Evolutionary conservation across 2,329 filamentous ascomycete genomes (phyloP).

Genomic region (Aspergillus ochraceus): DNA sequence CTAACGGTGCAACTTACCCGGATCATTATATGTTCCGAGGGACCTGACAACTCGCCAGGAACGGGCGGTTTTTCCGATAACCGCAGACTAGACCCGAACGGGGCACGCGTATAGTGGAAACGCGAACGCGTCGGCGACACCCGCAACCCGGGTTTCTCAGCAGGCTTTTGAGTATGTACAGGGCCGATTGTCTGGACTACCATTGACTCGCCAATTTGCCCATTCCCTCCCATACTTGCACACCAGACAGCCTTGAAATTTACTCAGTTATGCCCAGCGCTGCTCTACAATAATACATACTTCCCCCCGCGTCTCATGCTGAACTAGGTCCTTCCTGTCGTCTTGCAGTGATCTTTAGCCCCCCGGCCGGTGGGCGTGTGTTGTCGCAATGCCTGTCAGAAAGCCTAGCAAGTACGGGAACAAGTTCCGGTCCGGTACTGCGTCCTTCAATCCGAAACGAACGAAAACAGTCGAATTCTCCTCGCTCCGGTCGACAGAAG

Average conservation of each 20-base stretch:
- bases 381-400: constrained; percentile 47
- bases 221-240: constrained; percentile 2
- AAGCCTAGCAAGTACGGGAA: constrained; percentile 66
- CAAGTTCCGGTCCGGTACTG: constrained; percentile 47
- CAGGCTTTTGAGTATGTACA: constrained; percentile 8
- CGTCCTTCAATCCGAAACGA: constrained; percentile 52
- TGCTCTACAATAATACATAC: constrained; percentile 5
- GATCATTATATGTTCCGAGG: constrained; percentile 14
- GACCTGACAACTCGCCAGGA: background rate
- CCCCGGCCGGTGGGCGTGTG: constrained; percentile 26
- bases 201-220: constrained; percentile 8
- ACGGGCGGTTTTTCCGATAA: constrained; percentile 21
- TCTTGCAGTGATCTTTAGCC: constrained; percentile 21
- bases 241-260: background rate
- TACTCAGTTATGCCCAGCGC: constrained; percentile 14
- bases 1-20: constrained; percentile 9
- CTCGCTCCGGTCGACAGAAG: constrained; percentile 72
- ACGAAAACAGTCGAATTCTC: constrained; percentile 79
- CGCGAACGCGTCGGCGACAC: constrained; percentile 34
- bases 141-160: constrained; percentile 15
- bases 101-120: constrained; percentile 31
- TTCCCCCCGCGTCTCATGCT: constrained; percentile 25
- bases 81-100: constrained; percentile 12
- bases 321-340: constrained; percentile 12
- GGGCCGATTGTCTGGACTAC: constrained; percentile 1